Percentiles rank a stretch among this genome's conserved stretches.
Evolutionary conservation across 208 protist species (phyloP).

Genomic region (Trypanosoma vivax): DNA sequence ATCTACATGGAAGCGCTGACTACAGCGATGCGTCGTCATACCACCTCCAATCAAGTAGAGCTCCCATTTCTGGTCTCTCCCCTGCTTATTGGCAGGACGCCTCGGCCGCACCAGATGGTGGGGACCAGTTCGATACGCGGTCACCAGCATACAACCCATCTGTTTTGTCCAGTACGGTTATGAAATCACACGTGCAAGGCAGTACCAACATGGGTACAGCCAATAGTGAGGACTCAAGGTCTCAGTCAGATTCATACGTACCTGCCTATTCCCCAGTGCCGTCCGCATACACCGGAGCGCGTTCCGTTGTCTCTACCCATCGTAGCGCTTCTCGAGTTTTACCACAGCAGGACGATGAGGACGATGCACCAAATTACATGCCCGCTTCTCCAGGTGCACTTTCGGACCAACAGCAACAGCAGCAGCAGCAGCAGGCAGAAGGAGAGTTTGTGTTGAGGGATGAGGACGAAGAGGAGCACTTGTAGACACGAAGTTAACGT

Average conservation of each 20-base stretch:
- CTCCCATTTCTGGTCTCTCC: slow-evolving; percentile 16
- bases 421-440: slow-evolving; percentile 12
- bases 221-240: slow-evolving; percentile 4
- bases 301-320: background rate
- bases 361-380: slow-evolving; percentile 16
- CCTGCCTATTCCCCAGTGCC: slow-evolving; percentile 13
- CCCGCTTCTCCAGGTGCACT: no score
- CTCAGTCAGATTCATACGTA: slow-evolving; percentile 21
- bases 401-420: slow-evolving; percentile 12
- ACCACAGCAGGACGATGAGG: background rate
- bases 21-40: slow-evolving; percentile 65
- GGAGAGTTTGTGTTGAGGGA: slow-evolving; percentile 25
- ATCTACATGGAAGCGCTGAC: slow-evolving; percentile 16
- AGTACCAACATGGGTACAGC: background rate
- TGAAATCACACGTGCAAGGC: slow-evolving; percentile 11
- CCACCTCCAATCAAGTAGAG: slow-evolving; percentile 60
- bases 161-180: slow-evolving; percentile 18
- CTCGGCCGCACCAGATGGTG: background rate
- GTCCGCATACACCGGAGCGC: slow-evolving; percentile 7
- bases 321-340: background rate
- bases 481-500: background rate
- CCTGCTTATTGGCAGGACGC: slow-evolving; percentile 7
- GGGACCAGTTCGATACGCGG: background rate
- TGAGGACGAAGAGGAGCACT: background rate
- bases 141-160: slow-evolving; percentile 21